Conservation (phyloP, 2,329 filamentous ascomycete species). For the Colletotrichum sp. region DNA sequence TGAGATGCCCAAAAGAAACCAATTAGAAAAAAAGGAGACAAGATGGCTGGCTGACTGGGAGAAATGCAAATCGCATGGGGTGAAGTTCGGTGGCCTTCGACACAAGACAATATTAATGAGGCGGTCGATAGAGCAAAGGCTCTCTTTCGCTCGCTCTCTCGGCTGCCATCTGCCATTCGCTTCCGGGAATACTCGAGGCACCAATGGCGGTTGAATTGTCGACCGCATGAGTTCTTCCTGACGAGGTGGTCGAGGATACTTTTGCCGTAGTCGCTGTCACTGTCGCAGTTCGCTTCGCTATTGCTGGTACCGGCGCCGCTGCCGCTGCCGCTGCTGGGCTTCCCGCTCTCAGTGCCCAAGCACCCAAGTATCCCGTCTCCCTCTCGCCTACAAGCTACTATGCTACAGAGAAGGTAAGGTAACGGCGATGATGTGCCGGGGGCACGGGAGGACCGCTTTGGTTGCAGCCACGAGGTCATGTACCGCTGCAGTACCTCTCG, state of each 20-base stretch:
- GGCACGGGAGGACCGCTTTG: constrained; percentile 2
- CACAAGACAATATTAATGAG: constrained; percentile 6
- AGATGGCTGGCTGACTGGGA: not conserved
- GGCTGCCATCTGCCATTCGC: not conserved
- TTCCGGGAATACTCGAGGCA: not conserved
- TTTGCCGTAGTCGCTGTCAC: not conserved
- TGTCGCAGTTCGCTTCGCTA: not conserved
- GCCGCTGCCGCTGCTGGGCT: not conserved
- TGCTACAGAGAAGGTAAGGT: not conserved
- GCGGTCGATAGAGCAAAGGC: not conserved
- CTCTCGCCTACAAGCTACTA: not conserved
- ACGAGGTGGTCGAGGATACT: not conserved
- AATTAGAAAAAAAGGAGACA: not conserved
- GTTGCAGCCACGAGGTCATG: constrained; percentile 19
- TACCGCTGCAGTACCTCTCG: constrained; percentile 11
- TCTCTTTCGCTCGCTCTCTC: not conserved
- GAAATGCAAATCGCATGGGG: not conserved
- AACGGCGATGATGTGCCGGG: constrained; percentile 2
- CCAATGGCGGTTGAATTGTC: not conserved
- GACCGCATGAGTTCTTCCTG: not conserved
- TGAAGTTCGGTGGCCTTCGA: not conserved
- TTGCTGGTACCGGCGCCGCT: not conserved
- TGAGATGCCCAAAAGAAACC: not conserved
- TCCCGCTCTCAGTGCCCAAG: not conserved
- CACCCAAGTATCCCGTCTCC: not conserved